Evolutionary conservation across 2,329 filamentous ascomycete genomes (phyloP).

Genomic region (Calcarisporium arbuscula): DNA sequence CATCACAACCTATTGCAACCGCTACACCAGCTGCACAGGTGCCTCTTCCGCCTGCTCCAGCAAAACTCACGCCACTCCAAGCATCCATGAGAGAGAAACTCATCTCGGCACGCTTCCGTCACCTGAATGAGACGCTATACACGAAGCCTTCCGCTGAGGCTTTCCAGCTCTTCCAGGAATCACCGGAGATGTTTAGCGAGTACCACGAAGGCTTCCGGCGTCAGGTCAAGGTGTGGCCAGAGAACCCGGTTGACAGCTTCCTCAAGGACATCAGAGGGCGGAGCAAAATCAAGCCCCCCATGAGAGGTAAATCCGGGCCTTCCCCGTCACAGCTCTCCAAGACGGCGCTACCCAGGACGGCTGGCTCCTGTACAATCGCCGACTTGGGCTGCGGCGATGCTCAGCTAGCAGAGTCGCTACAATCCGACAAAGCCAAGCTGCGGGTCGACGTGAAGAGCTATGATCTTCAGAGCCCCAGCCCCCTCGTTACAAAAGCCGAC

Average conservation of each 20-base stretch:
- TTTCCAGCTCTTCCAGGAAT: constrained; percentile 73
- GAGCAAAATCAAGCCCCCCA: constrained; percentile 43
- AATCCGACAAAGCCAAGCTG: constrained; percentile 56
- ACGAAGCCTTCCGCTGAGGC: constrained; percentile 81
- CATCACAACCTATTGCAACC: constrained; percentile 15
- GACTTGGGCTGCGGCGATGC: constrained; percentile 94
- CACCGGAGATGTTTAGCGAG: constrained; percentile 89
- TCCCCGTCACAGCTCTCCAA: constrained; percentile 19
- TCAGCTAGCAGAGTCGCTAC: constrained; percentile 64
- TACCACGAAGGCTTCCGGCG: constrained; percentile 96
- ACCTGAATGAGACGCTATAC: constrained; percentile 95
- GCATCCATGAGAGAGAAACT: constrained; percentile 92
- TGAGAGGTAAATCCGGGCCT: constrained; percentile 20
- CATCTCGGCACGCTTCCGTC: constrained; percentile 89
- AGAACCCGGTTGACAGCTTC: constrained; percentile 90
- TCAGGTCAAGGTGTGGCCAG: constrained; percentile 92
- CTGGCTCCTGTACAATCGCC: constrained; percentile 69
- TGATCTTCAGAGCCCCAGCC: constrained; percentile 73
- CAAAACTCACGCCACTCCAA: constrained; percentile 84
- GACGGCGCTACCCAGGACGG: constrained; percentile 62
- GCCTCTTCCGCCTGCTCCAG: constrained; percentile 35
- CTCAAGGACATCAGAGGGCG: constrained; percentile 63
- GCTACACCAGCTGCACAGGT: constrained; percentile 18
- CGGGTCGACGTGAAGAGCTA: constrained; percentile 74
- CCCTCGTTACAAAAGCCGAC: constrained; percentile 80